Evolutionary conservation across 2,329 filamentous ascomycete species (phyloP).

Genomic region (Sodiomyces alkalinus): DNA sequence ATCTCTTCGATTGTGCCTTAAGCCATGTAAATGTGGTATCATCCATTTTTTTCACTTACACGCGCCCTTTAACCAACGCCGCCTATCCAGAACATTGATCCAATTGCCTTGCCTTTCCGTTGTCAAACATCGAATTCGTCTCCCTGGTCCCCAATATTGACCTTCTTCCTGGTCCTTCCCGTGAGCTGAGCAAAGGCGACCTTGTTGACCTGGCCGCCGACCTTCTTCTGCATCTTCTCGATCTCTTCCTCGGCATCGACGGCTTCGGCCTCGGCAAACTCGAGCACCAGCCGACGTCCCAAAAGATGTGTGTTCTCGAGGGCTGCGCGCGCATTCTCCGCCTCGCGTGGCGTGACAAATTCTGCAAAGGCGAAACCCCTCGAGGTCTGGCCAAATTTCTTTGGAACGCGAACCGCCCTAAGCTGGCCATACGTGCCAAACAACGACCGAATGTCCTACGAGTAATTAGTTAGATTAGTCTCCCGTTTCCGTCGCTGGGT

Average conservation of each 20-base stretch:
- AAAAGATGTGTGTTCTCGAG: conserved; percentile 87
- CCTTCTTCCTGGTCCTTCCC: conserved; percentile 69
- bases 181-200: conserved; percentile 81
- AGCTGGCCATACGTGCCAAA: conserved; percentile 87
- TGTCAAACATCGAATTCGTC: conserved; percentile 25
- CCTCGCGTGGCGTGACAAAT: conserved; percentile 83
- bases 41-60: too few species aligned
- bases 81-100: too few species aligned
- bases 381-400: conserved; percentile 80
- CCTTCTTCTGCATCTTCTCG: conserved; percentile 92
- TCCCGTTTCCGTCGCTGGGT: too few species aligned
- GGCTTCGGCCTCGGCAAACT: conserved; percentile 79
- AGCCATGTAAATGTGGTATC: too few species aligned
- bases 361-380: conserved; percentile 96
- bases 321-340: conserved; percentile 77
- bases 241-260: conserved; percentile 93
- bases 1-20: too few species aligned
- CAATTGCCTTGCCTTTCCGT: too few species aligned
- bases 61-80: too few species aligned
- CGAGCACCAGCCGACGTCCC: conserved; percentile 75
- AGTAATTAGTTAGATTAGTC: too few species aligned
- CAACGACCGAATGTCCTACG: conserved; percentile 58
- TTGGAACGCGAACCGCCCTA: conserved; percentile 80
- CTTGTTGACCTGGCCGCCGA: conserved; percentile 78
- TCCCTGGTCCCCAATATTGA: conserved; percentile 63